Conservation (phyloP, 108 stramenopile species). For the Epipyxis sp. region DNA sequence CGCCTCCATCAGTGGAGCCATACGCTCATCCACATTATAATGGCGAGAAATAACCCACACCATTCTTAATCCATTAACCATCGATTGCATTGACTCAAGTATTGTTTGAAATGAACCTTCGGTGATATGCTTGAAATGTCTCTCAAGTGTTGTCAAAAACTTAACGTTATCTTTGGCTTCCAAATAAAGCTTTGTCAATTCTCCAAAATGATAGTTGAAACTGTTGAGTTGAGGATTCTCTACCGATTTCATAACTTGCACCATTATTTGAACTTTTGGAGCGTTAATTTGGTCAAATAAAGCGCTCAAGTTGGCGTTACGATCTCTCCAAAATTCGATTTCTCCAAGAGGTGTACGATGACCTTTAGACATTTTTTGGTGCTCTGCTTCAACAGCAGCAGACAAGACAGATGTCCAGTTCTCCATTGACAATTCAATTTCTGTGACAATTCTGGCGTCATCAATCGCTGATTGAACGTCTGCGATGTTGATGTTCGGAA, state of each 20-base stretch:
- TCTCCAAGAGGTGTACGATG: slow-evolving; percentile 58
- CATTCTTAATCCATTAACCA: slow-evolving; percentile 64
- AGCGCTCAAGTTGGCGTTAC: slow-evolving; percentile 63
- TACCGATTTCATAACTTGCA: slow-evolving; percentile 52
- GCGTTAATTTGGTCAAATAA: slow-evolving; percentile 65
- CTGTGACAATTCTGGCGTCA: neutral
- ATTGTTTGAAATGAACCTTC: slow-evolving; percentile 56
- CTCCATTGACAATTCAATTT: slow-evolving; percentile 2
- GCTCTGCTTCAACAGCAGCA: neutral
- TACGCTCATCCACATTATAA: slow-evolving; percentile 65
- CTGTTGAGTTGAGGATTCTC: slow-evolving; percentile 55
- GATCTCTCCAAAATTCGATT: slow-evolving; percentile 64
- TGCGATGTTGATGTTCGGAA: slow-evolving; percentile 12
- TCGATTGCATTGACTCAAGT: slow-evolving; percentile 59
- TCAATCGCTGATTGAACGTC: neutral
- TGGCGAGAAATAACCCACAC: slow-evolving; percentile 70
- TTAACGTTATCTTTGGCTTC: slow-evolving; percentile 70
- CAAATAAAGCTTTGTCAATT: slow-evolving; percentile 56
- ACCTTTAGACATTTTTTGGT: neutral
- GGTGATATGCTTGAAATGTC: slow-evolving; percentile 64
- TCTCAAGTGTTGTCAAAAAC: slow-evolving; percentile 65
- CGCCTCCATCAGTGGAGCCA: slow-evolving; percentile 56
- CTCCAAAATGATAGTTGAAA: slow-evolving; percentile 54
- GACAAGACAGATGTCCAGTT: slow-evolving; percentile 29
- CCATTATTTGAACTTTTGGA: slow-evolving; percentile 59